Evolutionary conservation across 176 grass and related monocot species (phyloP), one percentile per base, ranked within the genome.

Genomic region (Rhipidocladum racemiflorum): DNA sequence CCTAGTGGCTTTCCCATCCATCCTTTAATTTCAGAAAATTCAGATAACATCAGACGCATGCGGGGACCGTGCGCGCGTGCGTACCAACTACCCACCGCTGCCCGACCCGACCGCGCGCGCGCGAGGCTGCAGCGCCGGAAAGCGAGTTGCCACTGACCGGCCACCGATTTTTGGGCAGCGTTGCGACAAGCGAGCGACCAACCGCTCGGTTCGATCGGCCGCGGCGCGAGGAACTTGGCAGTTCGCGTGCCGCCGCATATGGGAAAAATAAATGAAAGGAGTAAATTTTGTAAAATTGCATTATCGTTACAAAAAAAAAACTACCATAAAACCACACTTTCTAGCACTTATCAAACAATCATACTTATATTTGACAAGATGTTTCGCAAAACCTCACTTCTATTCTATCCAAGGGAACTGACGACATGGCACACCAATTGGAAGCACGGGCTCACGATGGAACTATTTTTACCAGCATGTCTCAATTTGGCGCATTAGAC

Each of bases 121-220:
- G 17, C 51, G 51, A n/a, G 21, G 57, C 57, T 6, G 25, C 57
- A 2, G 20, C 24, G 13, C 5, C 66, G 67, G 79, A 71, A 16
- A 72, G 80, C 67, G 67, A 82, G 27, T 61, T 24, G 25, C 17
- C 66, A 69, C 65, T 9, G 69, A 18, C 50, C 72, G 44, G 44
- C 44, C 44, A 42, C 73, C 53, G 53, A 59, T 35, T 10, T 24
- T n/a, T 20, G 55, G 23, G 38, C 54, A 16, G 35, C 55, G 73
- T 24, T 23, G 16, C 24, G 6, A 60, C 71, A 24, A 16, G 30
- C 51, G 74, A 27, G 8, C 24, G 23, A 48, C 25, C 27, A 29
- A 43, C 23, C 74, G 38, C 59, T 61, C 36, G 54, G 54, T 11
- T 60, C n/a, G 54, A 11, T 9, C 74, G 36, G 57, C 74, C 74